These are phyloP conservation scores for Beverwykella pulmonaria DNA, from an alignment of 495 filamentous ascomycete genomes.

Conservation along the genomic window DNA sequence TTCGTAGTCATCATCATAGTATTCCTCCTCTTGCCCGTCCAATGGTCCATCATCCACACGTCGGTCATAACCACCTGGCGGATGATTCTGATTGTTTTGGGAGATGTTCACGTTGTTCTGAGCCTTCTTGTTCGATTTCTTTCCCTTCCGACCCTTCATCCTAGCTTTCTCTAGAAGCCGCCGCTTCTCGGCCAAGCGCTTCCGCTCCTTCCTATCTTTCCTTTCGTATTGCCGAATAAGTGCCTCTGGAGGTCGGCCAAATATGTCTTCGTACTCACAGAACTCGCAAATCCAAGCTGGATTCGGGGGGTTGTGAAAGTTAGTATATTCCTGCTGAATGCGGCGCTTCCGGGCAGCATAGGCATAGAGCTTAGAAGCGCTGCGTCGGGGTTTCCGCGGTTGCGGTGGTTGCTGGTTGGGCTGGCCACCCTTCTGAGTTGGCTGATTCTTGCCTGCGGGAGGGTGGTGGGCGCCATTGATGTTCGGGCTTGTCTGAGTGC, in stretches of 20 bases:
- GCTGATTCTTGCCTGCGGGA: slow-evolving; percentile 37
- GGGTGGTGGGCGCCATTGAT: slow-evolving; percentile 47
- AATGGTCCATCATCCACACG: slow-evolving; percentile 24
- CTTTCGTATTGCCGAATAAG: slow-evolving; percentile 91
- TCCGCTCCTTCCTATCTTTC: slow-evolving; percentile 84
- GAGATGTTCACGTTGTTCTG: slow-evolving; percentile 34
- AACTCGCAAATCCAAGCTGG: slow-evolving; percentile 90
- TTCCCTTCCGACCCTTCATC: slow-evolving; percentile 86
- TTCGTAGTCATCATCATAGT: slow-evolving; percentile 38
- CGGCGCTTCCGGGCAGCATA: slow-evolving; percentile 68
- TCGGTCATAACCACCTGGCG: slow-evolving; percentile 29
- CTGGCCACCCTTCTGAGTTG: slow-evolving; percentile 9
- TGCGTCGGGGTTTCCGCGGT: slow-evolving; percentile 58
- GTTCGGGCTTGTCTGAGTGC: slow-evolving; percentile 64
- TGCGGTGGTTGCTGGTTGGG: slow-evolving; percentile 29
- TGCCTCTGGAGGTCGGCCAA: slow-evolving; percentile 72
- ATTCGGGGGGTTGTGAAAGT: slow-evolving; percentile 73
- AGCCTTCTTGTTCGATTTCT: slow-evolving; percentile 56
- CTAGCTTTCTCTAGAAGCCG: slow-evolving; percentile 90
- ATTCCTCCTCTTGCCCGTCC: slow-evolving; percentile 35
- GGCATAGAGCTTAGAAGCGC: slow-evolving; percentile 61
- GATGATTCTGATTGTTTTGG: slow-evolving; percentile 30
- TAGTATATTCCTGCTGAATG: slow-evolving; percentile 69
- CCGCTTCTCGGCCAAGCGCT: slow-evolving; percentile 77
- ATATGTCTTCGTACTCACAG: slow-evolving; percentile 52